Base-by-base conservation (phyloP, 176 grass and related monocot species). In the Thinopyrum elongatum region DNA sequence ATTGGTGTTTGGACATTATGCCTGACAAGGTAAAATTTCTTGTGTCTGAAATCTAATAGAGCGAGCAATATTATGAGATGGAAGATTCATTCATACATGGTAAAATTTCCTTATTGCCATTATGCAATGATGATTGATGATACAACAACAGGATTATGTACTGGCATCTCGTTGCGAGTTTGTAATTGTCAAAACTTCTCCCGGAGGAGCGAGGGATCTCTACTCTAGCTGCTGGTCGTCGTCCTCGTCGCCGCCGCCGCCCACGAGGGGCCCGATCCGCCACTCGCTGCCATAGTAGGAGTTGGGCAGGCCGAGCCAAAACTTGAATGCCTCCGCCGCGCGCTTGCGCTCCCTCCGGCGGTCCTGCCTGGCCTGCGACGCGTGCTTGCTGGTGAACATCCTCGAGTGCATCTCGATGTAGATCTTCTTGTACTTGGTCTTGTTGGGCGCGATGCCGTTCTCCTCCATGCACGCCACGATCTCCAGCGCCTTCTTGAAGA, bases 401-500 rank as follows among this genome's bases (percentile, higher is more conserved):
- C 93, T 81, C 0, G 91, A 92, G 88, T 98, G 96, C 96, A 95
- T 87, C 90, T 98, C 78, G 47, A 95, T 87, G 85, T 98, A 98
- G 30, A 95, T 98, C 93, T 85, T 95, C 86, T 85, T 92, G 90
- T 98, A 98, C 91, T 89, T 98, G 64, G 86, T 87, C 89, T 98
- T 98, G 90, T 98, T 91, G 59, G 96, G 91, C 6, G 90, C 84
- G 41, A 98, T 91, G 71, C 93, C 93, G 39, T 89, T 94, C 77
- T 95, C 91, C 91, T 98, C 96, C 96, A 98, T 98, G 86, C 90
- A 89, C 75, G 93, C 96, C 86, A 98, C 96, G 57, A 98, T 94
- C 85, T 98, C 96, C 78, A 98, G 66, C 61, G 95, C 95, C 93
- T 93, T 98, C 82, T 72, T 87, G 85, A 98, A 98, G 82, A 98